Conservation (phyloP, 441 rosid genomes). For the Sinapis alba region DNA sequence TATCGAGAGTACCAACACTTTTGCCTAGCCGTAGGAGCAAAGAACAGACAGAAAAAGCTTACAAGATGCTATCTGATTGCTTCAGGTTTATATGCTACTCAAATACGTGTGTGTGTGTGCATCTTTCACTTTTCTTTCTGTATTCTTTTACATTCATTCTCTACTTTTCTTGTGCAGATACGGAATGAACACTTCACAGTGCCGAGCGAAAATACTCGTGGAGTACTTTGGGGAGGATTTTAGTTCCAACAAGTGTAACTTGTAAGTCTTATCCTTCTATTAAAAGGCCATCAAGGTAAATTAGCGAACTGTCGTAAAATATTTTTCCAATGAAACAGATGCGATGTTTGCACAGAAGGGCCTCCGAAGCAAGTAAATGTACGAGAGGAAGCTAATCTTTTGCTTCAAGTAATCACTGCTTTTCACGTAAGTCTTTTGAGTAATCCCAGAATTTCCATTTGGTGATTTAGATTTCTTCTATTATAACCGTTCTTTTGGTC, state of each 20-base stretch:
- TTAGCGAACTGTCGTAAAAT: neutral
- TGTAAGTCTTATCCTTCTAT: conserved; percentile 46
- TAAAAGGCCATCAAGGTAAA: neutral
- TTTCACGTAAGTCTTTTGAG: conserved; percentile 48
- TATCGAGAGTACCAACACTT: conserved; percentile 68
- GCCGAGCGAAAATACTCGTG: conserved; percentile 83
- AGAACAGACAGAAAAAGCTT: conserved; percentile 71
- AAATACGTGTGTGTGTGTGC: neutral
- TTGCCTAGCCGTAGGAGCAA: conserved; percentile 76
- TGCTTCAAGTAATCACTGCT: conserved; percentile 70
- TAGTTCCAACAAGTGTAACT: conserved; percentile 56
- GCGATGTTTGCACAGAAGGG: conserved; percentile 77
- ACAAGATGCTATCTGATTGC: conserved; percentile 81
- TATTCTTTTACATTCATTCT: neutral
- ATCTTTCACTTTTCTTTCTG: neutral
- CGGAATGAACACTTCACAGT: conserved; percentile 81
- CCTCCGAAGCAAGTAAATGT: conserved; percentile 66
- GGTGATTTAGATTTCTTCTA: neutral
- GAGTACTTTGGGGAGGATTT: conserved; percentile 90
- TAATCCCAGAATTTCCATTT: neutral
- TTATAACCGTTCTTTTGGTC: neutral
- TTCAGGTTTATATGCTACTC: conserved; percentile 55
- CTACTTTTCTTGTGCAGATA: conserved; percentile 57
- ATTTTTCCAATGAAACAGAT: conserved; percentile 49
- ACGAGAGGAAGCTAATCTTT: conserved; percentile 66